These are phyloP conservation scores for Nadsonia starkeyi-henricii DNA, from an alignment of 1,139 yeast genomes.

Conservation along the genomic window DNA sequence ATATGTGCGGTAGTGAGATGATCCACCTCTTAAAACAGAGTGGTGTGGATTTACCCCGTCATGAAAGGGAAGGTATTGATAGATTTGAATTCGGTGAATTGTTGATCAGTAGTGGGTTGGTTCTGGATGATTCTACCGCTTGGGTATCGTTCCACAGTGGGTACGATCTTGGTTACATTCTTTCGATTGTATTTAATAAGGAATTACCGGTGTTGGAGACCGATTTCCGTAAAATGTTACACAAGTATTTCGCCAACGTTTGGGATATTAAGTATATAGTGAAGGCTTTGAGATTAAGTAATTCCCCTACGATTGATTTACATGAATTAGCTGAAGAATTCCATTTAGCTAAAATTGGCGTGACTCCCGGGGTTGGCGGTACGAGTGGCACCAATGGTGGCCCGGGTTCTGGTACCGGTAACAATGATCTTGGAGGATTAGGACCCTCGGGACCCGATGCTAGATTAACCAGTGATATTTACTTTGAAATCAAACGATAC, in stretches of 20 bases:
- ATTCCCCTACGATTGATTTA: constrained; percentile 24
- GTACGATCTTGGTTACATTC: constrained; percentile 82
- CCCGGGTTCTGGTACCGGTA: constrained; percentile 13
- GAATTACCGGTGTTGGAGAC: constrained; percentile 70
- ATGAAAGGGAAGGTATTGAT: constrained; percentile 67
- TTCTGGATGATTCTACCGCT: constrained; percentile 54
- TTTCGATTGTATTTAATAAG: constrained; percentile 62
- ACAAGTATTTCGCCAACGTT: constrained; percentile 64
- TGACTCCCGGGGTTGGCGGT: constrained; percentile 17
- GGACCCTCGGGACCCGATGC: constrained; percentile 34
- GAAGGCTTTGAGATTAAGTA: constrained; percentile 26
- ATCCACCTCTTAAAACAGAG: constrained; percentile 63
- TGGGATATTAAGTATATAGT: constrained; percentile 78
- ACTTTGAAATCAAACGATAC: constrained; percentile 33
- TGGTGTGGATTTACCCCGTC: constrained; percentile 70
- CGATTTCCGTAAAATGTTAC: constrained; percentile 63
- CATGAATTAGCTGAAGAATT: constrained; percentile 38
- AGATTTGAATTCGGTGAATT: constrained; percentile 72
- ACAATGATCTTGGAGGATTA: constrained; percentile 24
- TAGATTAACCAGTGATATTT: constrained; percentile 34
- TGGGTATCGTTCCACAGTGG: constrained; percentile 91
- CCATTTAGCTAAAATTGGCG: constrained; percentile 12
- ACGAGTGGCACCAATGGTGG: constrained; percentile 10
- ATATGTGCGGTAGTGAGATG: constrained; percentile 75
- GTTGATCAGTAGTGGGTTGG: constrained; percentile 73